A percentile compares a stretch with the other conserved stretches of the same genome.
These are phyloP conservation scores for Xylariomycetidae sp. DNA, from an alignment of 2,329 filamentous ascomycete species.

Conservation along the genomic window DNA sequence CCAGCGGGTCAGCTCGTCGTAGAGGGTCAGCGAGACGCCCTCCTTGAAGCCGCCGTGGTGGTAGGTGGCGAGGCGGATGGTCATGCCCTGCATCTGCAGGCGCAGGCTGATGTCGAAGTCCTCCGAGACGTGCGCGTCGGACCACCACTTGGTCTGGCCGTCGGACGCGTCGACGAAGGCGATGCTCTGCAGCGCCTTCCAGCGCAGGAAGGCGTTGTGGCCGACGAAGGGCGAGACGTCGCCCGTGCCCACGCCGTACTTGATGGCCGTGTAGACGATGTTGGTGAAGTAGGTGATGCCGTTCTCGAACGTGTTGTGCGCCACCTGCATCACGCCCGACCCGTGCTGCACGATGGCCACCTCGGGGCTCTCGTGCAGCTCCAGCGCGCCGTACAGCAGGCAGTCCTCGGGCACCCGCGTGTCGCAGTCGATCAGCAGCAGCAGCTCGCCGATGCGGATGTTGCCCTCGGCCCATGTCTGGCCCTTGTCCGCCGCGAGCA, in stretches of 20 bases:
- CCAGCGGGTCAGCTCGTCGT: slow-evolving; percentile 7
- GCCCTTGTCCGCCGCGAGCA: slow-evolving; percentile 44
- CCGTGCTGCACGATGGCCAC: slow-evolving; percentile 64
- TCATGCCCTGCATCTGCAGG: slow-evolving; percentile 5
- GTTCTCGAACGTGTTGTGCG: slow-evolving; percentile 64
- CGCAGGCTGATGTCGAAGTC: slow-evolving; percentile 4
- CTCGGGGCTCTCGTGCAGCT: slow-evolving; percentile 62
- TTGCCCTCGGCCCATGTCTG: slow-evolving; percentile 54
- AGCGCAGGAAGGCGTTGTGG: slow-evolving; percentile 68
- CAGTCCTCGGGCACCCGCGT: slow-evolving; percentile 31
- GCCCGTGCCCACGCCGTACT: slow-evolving; percentile 61
- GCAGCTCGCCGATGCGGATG: slow-evolving; percentile 51
- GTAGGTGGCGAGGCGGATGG: slow-evolving; percentile 6
- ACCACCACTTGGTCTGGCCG: slow-evolving; percentile 1
- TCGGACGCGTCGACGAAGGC: slow-evolving; percentile 4
- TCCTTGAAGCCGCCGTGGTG: slow-evolving; percentile 30
- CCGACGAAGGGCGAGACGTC: slow-evolving; percentile 71
- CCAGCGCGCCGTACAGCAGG: slow-evolving; percentile 60
- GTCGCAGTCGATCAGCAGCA: slow-evolving; percentile 47
- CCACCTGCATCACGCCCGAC: slow-evolving; percentile 69
- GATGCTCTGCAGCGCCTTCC: slow-evolving; percentile 31
- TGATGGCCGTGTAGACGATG: slow-evolving; percentile 65
- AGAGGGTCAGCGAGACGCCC: slow-evolving; percentile 42
- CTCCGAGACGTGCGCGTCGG: not conserved
- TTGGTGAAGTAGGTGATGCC: slow-evolving; percentile 72